Percentiles rank a stretch among this genome's conserved stretches.
phyloP scores from a whole-genome alignment of 768 basidiomycete species.

The Hericium rajendrae region DNA sequence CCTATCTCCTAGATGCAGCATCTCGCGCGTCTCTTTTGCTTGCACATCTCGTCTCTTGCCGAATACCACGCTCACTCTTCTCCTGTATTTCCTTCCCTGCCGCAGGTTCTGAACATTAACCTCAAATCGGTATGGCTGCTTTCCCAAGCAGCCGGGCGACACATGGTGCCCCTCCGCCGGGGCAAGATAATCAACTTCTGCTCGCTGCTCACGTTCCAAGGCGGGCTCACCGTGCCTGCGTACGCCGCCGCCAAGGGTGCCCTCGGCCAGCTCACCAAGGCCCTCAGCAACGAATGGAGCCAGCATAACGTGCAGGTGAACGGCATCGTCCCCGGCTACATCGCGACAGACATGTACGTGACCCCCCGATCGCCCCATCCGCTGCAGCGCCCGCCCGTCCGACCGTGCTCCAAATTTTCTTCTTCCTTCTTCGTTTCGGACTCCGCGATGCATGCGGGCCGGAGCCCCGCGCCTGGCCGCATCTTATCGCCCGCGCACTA shows the following conservation, averaged over 20 bases:
- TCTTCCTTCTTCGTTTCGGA: neutral
- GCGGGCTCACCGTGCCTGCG: constrained; percentile 71
- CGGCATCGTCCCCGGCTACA: constrained; percentile 81
- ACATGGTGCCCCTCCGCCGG: constrained; percentile 72
- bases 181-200: constrained; percentile 66
- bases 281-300: constrained; percentile 91
- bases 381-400: constrained; percentile 5
- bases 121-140: constrained; percentile 83
- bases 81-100: constrained; percentile 2
- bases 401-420: neutral
- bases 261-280: constrained; percentile 77
- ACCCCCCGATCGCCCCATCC: constrained; percentile 6
- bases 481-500: neutral
- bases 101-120: constrained; percentile 76
- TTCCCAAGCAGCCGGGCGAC: constrained; percentile 75
- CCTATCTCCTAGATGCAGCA: neutral
- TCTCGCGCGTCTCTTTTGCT: neutral
- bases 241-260: constrained; percentile 91
- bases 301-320: constrained; percentile 83
- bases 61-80: neutral
- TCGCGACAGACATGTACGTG: constrained; percentile 77
- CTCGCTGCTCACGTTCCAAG: constrained; percentile 27
- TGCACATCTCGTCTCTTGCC: neutral
- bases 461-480: constrained; percentile 6
- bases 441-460: neutral